Evolutionary conservation across 768 basidiomycete genomes (phyloP).

Genomic region (Tylopilus subfusipes): DNA sequence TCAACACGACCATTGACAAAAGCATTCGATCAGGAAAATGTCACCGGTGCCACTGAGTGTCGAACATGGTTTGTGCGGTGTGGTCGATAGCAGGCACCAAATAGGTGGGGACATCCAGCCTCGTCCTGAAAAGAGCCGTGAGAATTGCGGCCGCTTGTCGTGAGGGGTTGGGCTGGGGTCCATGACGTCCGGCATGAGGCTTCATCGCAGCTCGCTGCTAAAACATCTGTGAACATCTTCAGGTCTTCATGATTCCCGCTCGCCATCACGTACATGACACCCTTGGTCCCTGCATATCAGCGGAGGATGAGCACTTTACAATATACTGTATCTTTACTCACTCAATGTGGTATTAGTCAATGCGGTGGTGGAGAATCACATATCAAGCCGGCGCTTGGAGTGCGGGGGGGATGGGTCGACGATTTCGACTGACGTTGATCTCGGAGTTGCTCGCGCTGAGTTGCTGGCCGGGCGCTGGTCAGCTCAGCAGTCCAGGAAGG

Average conservation of each 20-base stretch:
- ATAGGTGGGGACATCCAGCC: conserved; percentile 42
- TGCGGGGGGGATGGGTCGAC: too few species aligned
- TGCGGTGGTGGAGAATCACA: too few species aligned
- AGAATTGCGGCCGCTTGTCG: conserved; percentile 44
- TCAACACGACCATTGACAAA: conserved; percentile 73
- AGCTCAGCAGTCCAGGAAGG: too few species aligned
- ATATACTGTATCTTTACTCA: too few species aligned
- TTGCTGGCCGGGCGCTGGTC: too few species aligned
- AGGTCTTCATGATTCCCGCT: conserved; percentile 46
- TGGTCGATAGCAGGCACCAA: conserved; percentile 51
- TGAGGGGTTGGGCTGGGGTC: conserved; percentile 17
- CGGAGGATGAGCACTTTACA: conserved; percentile 47
- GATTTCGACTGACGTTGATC: too few species aligned
- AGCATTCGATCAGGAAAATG: conserved; percentile 70
- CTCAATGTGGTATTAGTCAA: too few species aligned
- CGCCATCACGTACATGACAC: conserved; percentile 52
- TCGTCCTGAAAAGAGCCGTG: conserved; percentile 25
- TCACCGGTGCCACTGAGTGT: conserved; percentile 57
- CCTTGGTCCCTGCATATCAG: conserved; percentile 65
- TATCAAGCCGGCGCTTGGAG: too few species aligned
- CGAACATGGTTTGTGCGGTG: conserved; percentile 42
- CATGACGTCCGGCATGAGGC: conserved; percentile 24
- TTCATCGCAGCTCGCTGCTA: conserved; percentile 3
- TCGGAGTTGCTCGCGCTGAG: too few species aligned
- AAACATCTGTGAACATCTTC: conserved; percentile 25